Percentiles rank a stretch among this genome's conserved stretches.
Conservation (phyloP, 345 rosid species). For the Hibiscus syriacus region DNA sequence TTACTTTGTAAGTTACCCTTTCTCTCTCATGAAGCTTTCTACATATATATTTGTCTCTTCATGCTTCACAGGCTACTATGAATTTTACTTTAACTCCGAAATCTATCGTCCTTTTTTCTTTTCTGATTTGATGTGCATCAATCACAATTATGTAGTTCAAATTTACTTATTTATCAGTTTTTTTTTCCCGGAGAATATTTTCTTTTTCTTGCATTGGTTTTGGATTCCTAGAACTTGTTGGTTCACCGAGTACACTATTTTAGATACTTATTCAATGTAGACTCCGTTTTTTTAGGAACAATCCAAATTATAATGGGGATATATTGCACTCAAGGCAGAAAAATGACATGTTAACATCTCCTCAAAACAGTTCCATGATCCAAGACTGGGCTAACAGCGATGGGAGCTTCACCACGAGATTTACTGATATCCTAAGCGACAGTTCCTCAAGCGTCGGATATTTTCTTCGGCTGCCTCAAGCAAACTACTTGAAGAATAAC, state of each 20-base stretch:
- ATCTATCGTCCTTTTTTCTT: constrained; percentile 21
- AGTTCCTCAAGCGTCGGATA: constrained; percentile 20
- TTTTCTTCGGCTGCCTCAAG: constrained; percentile 13
- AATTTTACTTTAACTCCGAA: constrained; percentile 26
- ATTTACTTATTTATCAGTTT: constrained; percentile 7
- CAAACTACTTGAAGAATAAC: constrained; percentile 32
- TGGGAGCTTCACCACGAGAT: constrained; percentile 35
- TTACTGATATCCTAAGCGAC: constrained; percentile 47
- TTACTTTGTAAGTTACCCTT: constrained; percentile 42
- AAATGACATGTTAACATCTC: constrained; percentile 17
- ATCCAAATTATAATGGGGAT: constrained; percentile 19
- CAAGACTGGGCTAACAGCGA: constrained; percentile 23
- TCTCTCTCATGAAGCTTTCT: constrained; percentile 12
- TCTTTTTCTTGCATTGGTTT: constrained; percentile 1
- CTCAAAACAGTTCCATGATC: constrained; percentile 32
- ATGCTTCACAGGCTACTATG: background rate
- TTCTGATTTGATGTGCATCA: constrained; percentile 44
- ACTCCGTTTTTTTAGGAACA: constrained; percentile 20
- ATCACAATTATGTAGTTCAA: constrained; percentile 13
- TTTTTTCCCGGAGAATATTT: constrained; percentile 3
- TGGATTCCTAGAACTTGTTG: constrained; percentile 13
- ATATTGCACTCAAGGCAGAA: constrained; percentile 27
- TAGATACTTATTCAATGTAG: background rate
- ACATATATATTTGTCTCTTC: constrained; percentile 5
- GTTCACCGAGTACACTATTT: constrained; percentile 1